Base-by-base conservation (phyloP, 2,329 filamentous ascomycete species). In the Fusarium agapanthi region DNA sequence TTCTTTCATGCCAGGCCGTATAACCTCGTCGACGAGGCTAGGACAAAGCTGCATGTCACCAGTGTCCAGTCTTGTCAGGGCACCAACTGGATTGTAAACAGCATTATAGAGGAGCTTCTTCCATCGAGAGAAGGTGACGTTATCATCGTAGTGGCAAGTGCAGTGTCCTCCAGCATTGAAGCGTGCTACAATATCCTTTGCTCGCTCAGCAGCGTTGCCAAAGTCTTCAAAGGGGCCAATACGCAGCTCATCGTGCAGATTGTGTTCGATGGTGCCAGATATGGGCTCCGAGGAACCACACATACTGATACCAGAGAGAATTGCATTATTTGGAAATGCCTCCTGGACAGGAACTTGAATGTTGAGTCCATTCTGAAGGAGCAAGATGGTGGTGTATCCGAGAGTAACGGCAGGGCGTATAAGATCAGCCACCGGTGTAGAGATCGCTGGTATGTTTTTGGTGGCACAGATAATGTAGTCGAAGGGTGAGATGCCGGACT, bases 291-390 rank as follows among this genome's bases (percentile, higher is more conserved):
- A 72, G 6, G 77, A 72, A 16, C 77, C 77, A 47, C 75, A 78
- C 43, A 73, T 69, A 50, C 72, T 76, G 55, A 76, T 75, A 9
- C 75, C 75, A 14, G 75, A 77, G 24, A 77, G 63, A n/a, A 77
- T 65, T 18, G 54, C 12, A 50, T 75, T 77, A 28, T 56, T 16
- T 6, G 75, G 75, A 45, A 77, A 77, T 18, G 62, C 68, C 12
- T 72, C 56, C 9, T 67, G 35, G 30, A 77, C 56, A 18, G 75
- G 75, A 13, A 32, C 34, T 54, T 77, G 72, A 30, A 77, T 77
- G 50, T 77, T 77, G 28, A 77, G 72, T 14, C 75, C 75, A 37
- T 77, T 77, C 50, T 77, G 75, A 18, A 77, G 65, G 32, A 77
- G 62, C 18, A 77, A 24, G n/a, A 77, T 75, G 34, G 66, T 63